These are phyloP conservation scores for Canavalia gladiata DNA, from an alignment of 306 rosid genomes.

Conservation along the genomic window DNA sequence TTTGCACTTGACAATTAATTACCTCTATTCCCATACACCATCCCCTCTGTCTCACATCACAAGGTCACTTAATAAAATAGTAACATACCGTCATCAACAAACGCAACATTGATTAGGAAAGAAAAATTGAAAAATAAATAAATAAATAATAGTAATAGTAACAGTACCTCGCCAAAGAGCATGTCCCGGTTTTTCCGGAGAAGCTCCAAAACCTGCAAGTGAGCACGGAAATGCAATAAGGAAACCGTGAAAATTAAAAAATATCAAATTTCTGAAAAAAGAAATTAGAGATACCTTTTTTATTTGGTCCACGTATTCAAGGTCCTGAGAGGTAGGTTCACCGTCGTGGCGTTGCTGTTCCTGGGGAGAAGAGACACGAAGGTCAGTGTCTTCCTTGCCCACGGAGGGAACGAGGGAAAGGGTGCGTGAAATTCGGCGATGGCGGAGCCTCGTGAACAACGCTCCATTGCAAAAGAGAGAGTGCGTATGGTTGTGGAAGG, in stretches of 20 bases:
- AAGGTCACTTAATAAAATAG: not conserved
- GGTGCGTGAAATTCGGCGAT: slow-evolving; percentile 35
- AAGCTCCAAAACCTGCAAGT: slow-evolving; percentile 79
- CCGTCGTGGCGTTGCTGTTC: slow-evolving; percentile 1
- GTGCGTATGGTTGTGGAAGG: slow-evolving; percentile 21
- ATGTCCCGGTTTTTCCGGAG: slow-evolving; percentile 88
- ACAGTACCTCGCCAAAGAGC: slow-evolving; percentile 83
- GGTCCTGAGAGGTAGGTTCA: slow-evolving; percentile 64
- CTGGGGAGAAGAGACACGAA: slow-evolving; percentile 46
- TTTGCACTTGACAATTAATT: not conserved
- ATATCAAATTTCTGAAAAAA: not conserved
- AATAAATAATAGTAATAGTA: not conserved
- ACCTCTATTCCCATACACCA: not conserved
- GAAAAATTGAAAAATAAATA: not conserved
- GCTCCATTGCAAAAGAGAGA: slow-evolving; percentile 34
- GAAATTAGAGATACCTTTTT: slow-evolving; percentile 59
- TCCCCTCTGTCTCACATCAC: not conserved
- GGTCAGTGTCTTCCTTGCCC: slow-evolving; percentile 54
- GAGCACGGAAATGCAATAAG: not conserved
- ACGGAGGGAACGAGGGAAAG: slow-evolving; percentile 38
- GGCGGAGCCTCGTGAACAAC: slow-evolving; percentile 34
- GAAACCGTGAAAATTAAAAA: not conserved
- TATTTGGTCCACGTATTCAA: slow-evolving; percentile 72
- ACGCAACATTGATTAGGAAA: not conserved
- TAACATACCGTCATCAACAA: slow-evolving; percentile 31